phyloP scores from a whole-genome alignment of 768 basidiomycete genomes.

The Suillus plorans region DNA sequence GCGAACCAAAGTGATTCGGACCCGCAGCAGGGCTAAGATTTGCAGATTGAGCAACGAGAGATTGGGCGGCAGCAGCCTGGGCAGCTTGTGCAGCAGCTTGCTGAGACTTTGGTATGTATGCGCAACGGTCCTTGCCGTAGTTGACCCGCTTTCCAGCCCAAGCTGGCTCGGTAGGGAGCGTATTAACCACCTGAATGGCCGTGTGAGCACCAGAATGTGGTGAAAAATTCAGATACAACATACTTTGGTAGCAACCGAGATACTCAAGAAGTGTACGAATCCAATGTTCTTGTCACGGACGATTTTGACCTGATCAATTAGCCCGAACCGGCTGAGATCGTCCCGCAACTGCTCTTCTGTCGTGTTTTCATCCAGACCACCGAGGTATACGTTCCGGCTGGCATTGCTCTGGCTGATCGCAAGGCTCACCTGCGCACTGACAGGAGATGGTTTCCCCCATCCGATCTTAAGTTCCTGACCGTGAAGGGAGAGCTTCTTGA shows the following conservation, averaged over 20 bases:
- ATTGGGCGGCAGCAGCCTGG: conserved; percentile 84
- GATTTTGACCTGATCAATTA: conserved; percentile 99
- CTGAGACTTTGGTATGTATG: conserved; percentile 95
- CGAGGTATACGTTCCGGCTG: conserved; percentile 94
- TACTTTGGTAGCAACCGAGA: conserved; percentile 93
- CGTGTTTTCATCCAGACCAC: conserved; percentile 85
- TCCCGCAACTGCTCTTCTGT: conserved; percentile 93
- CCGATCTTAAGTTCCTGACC: conserved; percentile 98
- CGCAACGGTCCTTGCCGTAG: conserved; percentile 98
- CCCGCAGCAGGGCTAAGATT: conserved; percentile 33
- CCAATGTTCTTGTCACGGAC: conserved; percentile 99
- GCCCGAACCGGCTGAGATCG: conserved; percentile 87
- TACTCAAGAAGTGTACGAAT: conserved; percentile 97
- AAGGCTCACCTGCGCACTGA: conserved; percentile 80
- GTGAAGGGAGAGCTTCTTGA: conserved; percentile 91
- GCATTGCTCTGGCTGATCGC: conserved; percentile 93
- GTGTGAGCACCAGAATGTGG: background rate
- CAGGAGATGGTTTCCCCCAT: conserved; percentile 94
- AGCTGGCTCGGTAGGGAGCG: conserved; percentile 84
- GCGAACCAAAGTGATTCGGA: conserved; percentile 31
- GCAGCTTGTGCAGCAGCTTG: conserved; percentile 86
- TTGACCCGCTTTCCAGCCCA: conserved; percentile 98
- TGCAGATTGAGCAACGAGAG: conserved; percentile 51
- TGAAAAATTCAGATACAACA: conserved; percentile 21
- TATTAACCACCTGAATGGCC: conserved; percentile 76